These are phyloP conservation scores for Globisporangium nagaii DNA, from an alignment of 352 stramenopile species.

Conservation along the genomic window DNA sequence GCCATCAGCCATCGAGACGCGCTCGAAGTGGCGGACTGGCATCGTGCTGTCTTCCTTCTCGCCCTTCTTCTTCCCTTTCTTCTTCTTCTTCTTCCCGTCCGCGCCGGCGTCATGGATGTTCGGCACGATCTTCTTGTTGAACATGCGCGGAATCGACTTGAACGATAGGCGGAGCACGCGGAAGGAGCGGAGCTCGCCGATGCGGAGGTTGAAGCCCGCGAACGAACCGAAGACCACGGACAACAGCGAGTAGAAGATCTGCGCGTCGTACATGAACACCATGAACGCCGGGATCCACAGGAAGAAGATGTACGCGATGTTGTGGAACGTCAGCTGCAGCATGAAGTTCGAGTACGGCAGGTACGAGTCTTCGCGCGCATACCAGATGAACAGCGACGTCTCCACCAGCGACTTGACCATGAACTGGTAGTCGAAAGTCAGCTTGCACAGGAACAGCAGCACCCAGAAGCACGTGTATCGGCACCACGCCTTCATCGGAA, in stretches of 20 bases:
- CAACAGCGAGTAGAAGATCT: slow-evolving; percentile 84
- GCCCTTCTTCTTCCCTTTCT: slow-evolving; percentile 64
- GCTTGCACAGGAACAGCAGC: slow-evolving; percentile 63
- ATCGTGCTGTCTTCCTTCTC: slow-evolving; percentile 57
- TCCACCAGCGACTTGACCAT: slow-evolving; percentile 84
- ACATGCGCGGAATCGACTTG: slow-evolving; percentile 82
- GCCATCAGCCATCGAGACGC: slow-evolving; percentile 77
- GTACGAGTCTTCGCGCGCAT: slow-evolving; percentile 63
- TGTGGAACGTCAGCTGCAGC: slow-evolving; percentile 76
- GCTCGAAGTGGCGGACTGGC: slow-evolving; percentile 74
- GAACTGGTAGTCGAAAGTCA: slow-evolving; percentile 84
- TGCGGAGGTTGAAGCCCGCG: slow-evolving; percentile 79
- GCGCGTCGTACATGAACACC: slow-evolving; percentile 83
- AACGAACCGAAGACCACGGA: slow-evolving; percentile 78
- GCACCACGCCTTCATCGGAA: slow-evolving; percentile 62
- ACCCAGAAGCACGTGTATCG: slow-evolving; percentile 85
- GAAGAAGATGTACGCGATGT: slow-evolving; percentile 82
- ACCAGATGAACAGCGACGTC: slow-evolving; percentile 84
- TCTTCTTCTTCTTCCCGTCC: slow-evolving; percentile 68
- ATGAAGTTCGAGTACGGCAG: slow-evolving; percentile 82
- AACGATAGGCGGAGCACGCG: slow-evolving; percentile 77
- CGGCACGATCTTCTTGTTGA: slow-evolving; percentile 86
- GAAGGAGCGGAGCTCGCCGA: slow-evolving; percentile 82
- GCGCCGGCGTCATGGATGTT: slow-evolving; percentile 66
- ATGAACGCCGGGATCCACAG: slow-evolving; percentile 79